Evolutionary conservation across 805 yeast genomes (phyloP), one percentile per base, ranked within the genome.

Genomic region (Barnettozyma sp.): DNA sequence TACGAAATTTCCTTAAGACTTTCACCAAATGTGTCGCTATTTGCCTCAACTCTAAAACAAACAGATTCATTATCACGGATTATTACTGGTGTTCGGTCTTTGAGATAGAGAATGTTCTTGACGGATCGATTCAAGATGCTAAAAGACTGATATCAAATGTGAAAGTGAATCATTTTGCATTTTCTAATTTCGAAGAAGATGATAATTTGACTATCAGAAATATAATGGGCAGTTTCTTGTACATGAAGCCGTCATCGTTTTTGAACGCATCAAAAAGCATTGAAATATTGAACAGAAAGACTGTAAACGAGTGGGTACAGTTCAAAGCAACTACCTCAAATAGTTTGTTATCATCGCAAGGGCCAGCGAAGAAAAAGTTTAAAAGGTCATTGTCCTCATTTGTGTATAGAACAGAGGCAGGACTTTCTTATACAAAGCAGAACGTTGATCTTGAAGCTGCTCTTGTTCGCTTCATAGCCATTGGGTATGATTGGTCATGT

Each of bases 41-140:
- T 10, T 53, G 57, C 32, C 33, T 53, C 18, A 53, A 50, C 30
- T 48, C 56, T 1, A 42, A 45, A 22, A 51, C 51, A 1, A 44
- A 40, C 20, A 43, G 48, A 28, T 53, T 53, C 30, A 36, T 53
- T 12, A 48, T 53, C 11, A 39, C 46, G 2, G 57, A 53, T 27
- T 53, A 53, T 30, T 45, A 48, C 18, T 53, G 56, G 56, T 36
- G 44, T 30, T 55, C 48, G 1, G 30, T 45, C n/a, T 53, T 53
- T 32, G 48, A 50, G 27, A 53, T 53, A 22, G 46, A 45, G 19
- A 52, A 51, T 23, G 39, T 51, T 8, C 15, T 24, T 10, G 55
- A 51, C 34, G 51, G 54, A 15, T 54, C 50, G 24, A 39, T 51
- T 33, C 46, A 47, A 19, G 52, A 53, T 31, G 53, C 34, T 2